Base-by-base conservation (phyloP, 148 eudicot genomes). In the Diospyros kaki region DNA sequence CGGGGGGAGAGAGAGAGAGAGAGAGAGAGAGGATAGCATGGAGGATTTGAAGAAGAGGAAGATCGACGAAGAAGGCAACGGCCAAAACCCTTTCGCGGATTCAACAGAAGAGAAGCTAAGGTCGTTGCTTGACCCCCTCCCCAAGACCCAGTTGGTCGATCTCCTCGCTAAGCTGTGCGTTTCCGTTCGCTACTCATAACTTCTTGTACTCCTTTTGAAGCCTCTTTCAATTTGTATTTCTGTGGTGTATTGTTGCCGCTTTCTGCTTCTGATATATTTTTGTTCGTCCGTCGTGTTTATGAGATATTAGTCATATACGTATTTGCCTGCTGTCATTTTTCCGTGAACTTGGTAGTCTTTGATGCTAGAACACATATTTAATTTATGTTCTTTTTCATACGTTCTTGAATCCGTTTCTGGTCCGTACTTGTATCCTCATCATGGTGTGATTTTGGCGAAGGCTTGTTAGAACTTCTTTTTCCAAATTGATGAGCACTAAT, bases 11-110 rank as follows among this genome's bases (percentile, higher is more conserved):
- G 40, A n/a, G 53, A 17, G 54, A 9, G 54, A 11, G 72, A 79
- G 70, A 66, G 76, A 66, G 66, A 76, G 66, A 62, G 44, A 62
- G 44, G 59, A 13, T 10, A 3, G 59, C 15, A 89, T 87, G 92
- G 92, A 83, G 80, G 87, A 81, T 39, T 10, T 72, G 51, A 89
- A 89, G 87, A 89, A 89, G 78, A 85, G 93, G 72, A 89, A 87
- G 84, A 80, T 87, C 3, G 90, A 84, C 1, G 90, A 81, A 11
- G 38, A 48, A 7, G 82, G 72, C 6, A 82, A 84, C 70, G 80
- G 73, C 70, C 73, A 78, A 4, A 48, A 48, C 8, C 52, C 51
- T 54, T 58, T 58, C 5, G 44, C 80, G n/a, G 17, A 28, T 14
- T 4, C 74, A 5, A 64, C 86, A n/a, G 81, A 71, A 48, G 82